A percentile compares a stretch with the other conserved stretches of the same genome.
Conservation (phyloP, 108 stramenopile genomes). For the Conticribra weissflogii region DNA sequence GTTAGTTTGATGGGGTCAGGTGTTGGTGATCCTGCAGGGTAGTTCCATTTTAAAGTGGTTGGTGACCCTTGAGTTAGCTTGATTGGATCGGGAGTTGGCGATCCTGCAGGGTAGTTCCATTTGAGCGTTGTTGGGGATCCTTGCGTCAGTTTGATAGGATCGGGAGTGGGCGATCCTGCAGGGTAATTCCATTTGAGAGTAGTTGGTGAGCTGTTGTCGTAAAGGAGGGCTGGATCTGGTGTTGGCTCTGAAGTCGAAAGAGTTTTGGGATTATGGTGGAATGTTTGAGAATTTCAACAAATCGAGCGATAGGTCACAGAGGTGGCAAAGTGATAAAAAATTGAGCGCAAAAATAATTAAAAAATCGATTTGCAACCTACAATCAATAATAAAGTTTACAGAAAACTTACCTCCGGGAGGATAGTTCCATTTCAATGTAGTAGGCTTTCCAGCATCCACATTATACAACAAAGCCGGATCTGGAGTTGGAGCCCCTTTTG, state of each 20-base stretch:
- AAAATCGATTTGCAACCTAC: background rate
- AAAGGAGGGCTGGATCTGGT: constrained; percentile 14
- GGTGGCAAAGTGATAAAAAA: background rate
- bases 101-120: constrained; percentile 16
- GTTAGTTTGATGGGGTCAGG: constrained; percentile 31
- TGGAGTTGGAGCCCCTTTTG: constrained; percentile 27
- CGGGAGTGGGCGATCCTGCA: background rate
- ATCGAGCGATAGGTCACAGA: too few species aligned
- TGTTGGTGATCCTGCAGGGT: constrained; percentile 10
- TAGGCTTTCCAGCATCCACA: background rate
- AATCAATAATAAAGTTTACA: background rate
- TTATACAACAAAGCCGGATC: constrained; percentile 25
- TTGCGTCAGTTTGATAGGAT: background rate
- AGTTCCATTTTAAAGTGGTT: constrained; percentile 28
- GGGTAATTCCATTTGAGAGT: background rate
- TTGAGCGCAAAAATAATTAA: background rate
- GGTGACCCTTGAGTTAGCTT: background rate
- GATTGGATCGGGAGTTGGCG: constrained; percentile 23
- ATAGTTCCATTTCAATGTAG: constrained; percentile 1
- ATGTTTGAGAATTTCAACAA: too few species aligned
- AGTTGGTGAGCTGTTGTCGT: background rate
- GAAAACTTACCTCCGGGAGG: background rate
- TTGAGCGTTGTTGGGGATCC: constrained; percentile 27
- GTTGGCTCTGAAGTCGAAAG: constrained; percentile 6
- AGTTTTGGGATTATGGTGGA: background rate